Evolutionary conservation across 2,329 filamentous ascomycete species (phyloP), one percentile per base, ranked within the genome.

Genomic region (Colletotrichum cuscutae): DNA sequence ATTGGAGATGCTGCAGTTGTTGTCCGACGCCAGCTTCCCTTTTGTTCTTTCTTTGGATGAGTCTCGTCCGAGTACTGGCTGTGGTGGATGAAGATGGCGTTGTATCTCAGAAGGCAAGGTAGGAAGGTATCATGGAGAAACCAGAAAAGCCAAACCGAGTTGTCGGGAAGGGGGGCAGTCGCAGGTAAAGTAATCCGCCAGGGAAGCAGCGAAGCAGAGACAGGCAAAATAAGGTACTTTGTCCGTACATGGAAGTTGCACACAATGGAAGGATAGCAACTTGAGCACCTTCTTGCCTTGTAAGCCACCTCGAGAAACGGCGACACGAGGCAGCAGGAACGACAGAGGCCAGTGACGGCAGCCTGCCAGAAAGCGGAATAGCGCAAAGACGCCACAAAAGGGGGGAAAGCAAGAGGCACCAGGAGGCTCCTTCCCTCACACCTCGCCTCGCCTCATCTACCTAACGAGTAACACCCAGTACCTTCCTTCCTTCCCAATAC

Each of bases 121-220:
- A 19, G 37, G 15, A 15, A 15, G 13, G 37, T 42, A 59, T 7
- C 11, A 5, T 22, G 28, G n/a, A n/a, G 22, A 22, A 13, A n/a
- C 22, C 52, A 37, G 26, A 37, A 46, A 63, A 54, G 9, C 9
- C 13, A 60, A 49, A 54, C 42, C 42, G 42, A 42, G 37, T 32
- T 56, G 37, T 54, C 32, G 42, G 65, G 46, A 69, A 42, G 69
- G 42, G 30, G 53, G 42, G 28, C 12, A 22, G 65, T 69, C 26
- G 32, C 32, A 54, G 54, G 13, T 68, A 68, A 35, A 63, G 35
- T 58, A 26, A 24, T 35, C 24, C 13, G 54, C 35, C 26, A 35
- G 57, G 4, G 8, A 63, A 26, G 5, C 26, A 8, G 19, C 9
- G 26, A 28, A 35, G 32, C 24, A n/a, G 59, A n/a, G 13, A 53